Evolutionary conservation across 1,284 basidiomycete species (phyloP), one percentile per base, ranked within the genome.

Genomic region (Cystobasidium slooffiae): DNA sequence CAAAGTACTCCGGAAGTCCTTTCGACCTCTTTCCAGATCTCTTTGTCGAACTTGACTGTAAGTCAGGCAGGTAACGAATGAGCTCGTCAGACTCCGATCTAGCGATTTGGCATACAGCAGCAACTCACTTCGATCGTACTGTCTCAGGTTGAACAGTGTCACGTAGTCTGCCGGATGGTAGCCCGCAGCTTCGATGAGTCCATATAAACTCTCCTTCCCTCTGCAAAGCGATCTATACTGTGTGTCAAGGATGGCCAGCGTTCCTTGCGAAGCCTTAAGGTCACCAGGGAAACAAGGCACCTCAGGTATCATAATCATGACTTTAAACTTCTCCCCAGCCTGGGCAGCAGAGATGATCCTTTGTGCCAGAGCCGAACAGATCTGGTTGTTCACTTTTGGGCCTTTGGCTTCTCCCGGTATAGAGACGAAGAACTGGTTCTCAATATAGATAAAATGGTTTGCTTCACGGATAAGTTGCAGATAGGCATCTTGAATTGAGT

Each of bases 361-460:
- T 77, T 92, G 87, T 0, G 91, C 91, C 12, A 98, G 83, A 0
- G 95, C 94, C 22, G 85, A 84, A 0, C 89, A 95, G 70, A 97
- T 92, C 78, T 85, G 84, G 81, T 98, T 97, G 82, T 88, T 18
- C 18, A 80, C 88, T 52, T 95, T 87, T 0, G 87, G 88, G 0
- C 88, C 89, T 0, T 88, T 86, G 24, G 66, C 44, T 20, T 51
- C 63, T 12, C 10, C 78, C 76, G 22, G 63, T 68, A 20, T 86
- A 1, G 93, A 91, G 80, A 96, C 92, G 81, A 94, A 96, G 85
- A 95, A 96, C 81, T 96, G 93, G 80, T 97, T 96, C 84, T 96
- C 92, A 76, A 96, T 95, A 82, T 94, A 95, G 78, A 97, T 92
- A 82, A 86, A 93, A 81, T 95, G 91, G 77, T 89, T 88, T 0